Conservation (phyloP, 1,284 basidiomycete species). For the Sphagnurus paluster region DNA sequence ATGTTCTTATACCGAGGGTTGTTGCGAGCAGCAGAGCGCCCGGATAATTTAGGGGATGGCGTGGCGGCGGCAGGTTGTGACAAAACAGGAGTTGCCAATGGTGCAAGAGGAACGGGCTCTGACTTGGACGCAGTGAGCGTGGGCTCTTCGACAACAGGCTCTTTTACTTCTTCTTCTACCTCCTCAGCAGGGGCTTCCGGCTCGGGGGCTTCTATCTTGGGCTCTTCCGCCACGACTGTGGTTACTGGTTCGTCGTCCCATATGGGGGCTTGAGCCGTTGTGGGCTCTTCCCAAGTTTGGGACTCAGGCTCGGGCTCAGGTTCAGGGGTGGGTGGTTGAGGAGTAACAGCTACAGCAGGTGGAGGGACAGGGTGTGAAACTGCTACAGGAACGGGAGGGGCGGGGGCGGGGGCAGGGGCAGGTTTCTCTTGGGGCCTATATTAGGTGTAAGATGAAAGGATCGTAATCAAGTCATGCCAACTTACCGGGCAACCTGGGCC, state of each 20-base stretch:
- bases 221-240: slow-evolving; percentile 34
- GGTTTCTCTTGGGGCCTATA: slow-evolving; percentile 58
- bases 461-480: slow-evolving; percentile 15
- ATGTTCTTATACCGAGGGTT: slow-evolving; percentile 64
- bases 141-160: slow-evolving; percentile 26
- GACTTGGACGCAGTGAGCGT: slow-evolving; percentile 24
- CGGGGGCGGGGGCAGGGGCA: slow-evolving; percentile 33
- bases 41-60: slow-evolving; percentile 39
- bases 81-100: slow-evolving; percentile 24
- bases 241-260: slow-evolving; percentile 74
- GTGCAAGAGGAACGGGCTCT: slow-evolving; percentile 28
- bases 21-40: slow-evolving; percentile 49
- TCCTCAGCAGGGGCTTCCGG: slow-evolving; percentile 23
- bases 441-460: slow-evolving; percentile 9
- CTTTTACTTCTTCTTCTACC: slow-evolving; percentile 35
- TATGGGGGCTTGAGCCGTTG: slow-evolving; percentile 65
- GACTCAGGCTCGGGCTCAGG: slow-evolving; percentile 37
- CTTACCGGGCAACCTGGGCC: slow-evolving; percentile 77
- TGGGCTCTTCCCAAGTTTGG: slow-evolving; percentile 71
- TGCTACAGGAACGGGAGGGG: slow-evolving; percentile 19
- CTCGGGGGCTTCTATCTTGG: slow-evolving; percentile 24
- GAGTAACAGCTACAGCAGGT: slow-evolving; percentile 18
- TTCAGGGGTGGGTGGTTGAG: slow-evolving; percentile 26
- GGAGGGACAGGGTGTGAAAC: slow-evolving; percentile 27
- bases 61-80: slow-evolving; percentile 34